Evolutionary conservation across 2,329 filamentous ascomycete species (phyloP).

Genomic region (Fonsecaea pedrosoi): DNA sequence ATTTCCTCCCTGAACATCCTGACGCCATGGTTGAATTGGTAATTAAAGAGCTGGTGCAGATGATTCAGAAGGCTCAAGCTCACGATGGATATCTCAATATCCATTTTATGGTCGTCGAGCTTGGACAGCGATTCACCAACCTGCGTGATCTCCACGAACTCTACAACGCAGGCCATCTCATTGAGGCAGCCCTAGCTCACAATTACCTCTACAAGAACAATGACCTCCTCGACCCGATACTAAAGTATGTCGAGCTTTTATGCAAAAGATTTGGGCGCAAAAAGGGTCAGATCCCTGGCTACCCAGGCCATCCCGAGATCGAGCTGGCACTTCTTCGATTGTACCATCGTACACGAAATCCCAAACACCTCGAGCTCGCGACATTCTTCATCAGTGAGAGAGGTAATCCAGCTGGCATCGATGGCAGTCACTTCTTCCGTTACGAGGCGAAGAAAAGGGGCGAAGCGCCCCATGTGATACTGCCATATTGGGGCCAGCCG

Average conservation of each 20-base stretch:
- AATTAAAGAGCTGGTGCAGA: conserved; percentile 61
- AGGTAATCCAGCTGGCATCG: conserved; percentile 59
- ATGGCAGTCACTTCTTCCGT: conserved; percentile 62
- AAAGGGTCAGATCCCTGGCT: conserved; percentile 58
- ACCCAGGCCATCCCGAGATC: conserved; percentile 66
- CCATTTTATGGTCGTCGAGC: conserved; percentile 65
- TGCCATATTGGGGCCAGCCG: conserved; percentile 49
- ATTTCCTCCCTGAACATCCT: conserved; percentile 56
- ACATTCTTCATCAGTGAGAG: conserved; percentile 64
- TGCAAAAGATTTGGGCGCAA: conserved; percentile 35
- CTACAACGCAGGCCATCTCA: conserved; percentile 67
- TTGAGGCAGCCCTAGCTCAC: conserved; percentile 67
- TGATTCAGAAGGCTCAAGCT: conserved; percentile 64
- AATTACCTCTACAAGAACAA: conserved; percentile 62
- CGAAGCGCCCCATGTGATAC: conserved; percentile 56
- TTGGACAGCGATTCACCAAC: conserved; percentile 62
- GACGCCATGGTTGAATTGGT: conserved; percentile 56
- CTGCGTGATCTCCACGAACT: conserved; percentile 68
- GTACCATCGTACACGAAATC: conserved; percentile 49
- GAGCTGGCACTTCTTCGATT: conserved; percentile 58
- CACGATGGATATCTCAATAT: conserved; percentile 68
- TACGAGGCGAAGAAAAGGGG: conserved; percentile 60
- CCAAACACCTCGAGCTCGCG: conserved; percentile 55
- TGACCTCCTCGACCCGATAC: background rate
- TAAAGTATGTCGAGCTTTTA: background rate